Evolutionary conservation across 2,329 filamentous ascomycete species (phyloP), one percentile per base, ranked within the genome.

Genomic region (Pseudodiploospora longispora): DNA sequence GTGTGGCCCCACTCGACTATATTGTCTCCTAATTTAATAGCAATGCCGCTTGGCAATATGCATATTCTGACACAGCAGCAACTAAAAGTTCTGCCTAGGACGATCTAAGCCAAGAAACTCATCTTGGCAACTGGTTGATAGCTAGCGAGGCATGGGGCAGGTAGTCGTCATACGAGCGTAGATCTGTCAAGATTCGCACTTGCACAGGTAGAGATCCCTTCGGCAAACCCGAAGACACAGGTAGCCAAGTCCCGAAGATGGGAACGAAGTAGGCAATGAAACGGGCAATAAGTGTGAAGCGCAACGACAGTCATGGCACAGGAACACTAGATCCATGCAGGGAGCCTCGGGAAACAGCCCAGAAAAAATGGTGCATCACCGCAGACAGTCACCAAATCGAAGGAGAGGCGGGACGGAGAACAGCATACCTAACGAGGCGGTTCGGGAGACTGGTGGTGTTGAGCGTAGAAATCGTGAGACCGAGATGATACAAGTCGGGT

Each of bases 11-110:
- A 55, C 56, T 54, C 48, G 49, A 56, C 55, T 57, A 53, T 8
- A 12, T 2, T 6, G n/a, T 36, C 27, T 36, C 30, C 30, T 33
- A 33, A 28, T 44, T 40, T 44, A 32, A 36, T 28, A 41, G 34
- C 37, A 38, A 36, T 56, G 56, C 59, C 57, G 55, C 59, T 60
- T 59, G 59, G 58, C 58, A 50, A 59, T 55, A 46, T 55, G 51
- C 52, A 59, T 55, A 48, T 19, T 19, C 19, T 19, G 19, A 19
- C 19, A 19, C 19, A 19, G 19, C 19, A 19, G 19, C 19, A 19
- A 19, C 19, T 19, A 19, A 19, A 19, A 19, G 19, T 19, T 19
- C 19, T 19, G 19, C 19, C 19, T 19, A 19, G 19, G 19, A 19
- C 19, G 19, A 19, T 19, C 19, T 19, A 19, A 19, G 19, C 19